Evolutionary conservation across 441 rosid genomes (phyloP).

Genomic region (Breynia disticha): DNA sequence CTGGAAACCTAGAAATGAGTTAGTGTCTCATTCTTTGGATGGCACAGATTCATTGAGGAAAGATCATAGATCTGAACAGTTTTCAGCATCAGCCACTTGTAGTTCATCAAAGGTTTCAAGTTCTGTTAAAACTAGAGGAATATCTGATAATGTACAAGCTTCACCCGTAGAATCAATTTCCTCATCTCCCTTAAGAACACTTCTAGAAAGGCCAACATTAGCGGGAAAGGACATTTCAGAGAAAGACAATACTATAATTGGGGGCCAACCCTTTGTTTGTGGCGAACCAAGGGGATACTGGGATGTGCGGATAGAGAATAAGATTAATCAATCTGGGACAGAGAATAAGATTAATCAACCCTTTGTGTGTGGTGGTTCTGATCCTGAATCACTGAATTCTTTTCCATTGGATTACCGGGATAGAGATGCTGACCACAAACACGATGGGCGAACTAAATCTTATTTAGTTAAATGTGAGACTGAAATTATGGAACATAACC

Average conservation of each 20-base stretch:
- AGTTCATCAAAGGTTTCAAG: conserved; percentile 61
- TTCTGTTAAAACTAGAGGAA: conserved; percentile 36
- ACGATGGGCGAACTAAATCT: conserved; percentile 16
- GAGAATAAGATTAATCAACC: conserved; percentile 16
- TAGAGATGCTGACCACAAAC: conserved; percentile 12
- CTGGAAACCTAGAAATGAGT: conserved; percentile 20
- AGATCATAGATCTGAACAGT: conserved; percentile 31
- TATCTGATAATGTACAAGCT: conserved; percentile 36
- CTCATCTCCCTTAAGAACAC: conserved; percentile 50
- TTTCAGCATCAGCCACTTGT: conserved; percentile 41
- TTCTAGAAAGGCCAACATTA: conserved; percentile 28
- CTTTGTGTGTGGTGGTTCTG: conserved; percentile 11
- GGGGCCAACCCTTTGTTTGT: conserved; percentile 17
- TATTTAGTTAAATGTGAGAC: conserved; percentile 13
- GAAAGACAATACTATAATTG: conserved; percentile 24
- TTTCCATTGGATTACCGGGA: conserved; percentile 11
- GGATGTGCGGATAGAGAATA: conserved; percentile 22
- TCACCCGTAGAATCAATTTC: conserved; percentile 80
- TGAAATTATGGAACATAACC: conserved; percentile 10
- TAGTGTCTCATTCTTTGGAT: conserved; percentile 18
- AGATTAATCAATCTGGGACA: conserved; percentile 14
- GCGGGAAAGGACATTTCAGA: conserved; percentile 18
- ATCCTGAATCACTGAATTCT: conserved; percentile 5
- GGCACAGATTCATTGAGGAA: conserved; percentile 26
- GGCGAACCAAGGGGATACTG: conserved; percentile 17